Evolutionary conservation across 2,329 filamentous ascomycete species (phyloP).

Genomic region (Trichophyton simii): DNA sequence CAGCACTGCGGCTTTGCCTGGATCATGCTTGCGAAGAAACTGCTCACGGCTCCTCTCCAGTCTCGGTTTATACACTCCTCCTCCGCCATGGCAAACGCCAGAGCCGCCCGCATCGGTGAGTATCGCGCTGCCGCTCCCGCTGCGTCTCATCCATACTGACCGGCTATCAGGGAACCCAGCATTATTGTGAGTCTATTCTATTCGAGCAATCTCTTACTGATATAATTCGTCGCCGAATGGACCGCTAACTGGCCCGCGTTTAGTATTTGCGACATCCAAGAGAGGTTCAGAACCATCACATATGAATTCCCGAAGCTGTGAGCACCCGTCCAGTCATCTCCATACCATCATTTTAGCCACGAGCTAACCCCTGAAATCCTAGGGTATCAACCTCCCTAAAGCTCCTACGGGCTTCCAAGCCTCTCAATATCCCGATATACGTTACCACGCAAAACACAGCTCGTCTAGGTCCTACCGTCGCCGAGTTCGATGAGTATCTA

Average conservation of each 20-base stretch:
- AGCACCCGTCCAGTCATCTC: neutral
- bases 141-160: neutral
- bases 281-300: slow-evolving; percentile 76
- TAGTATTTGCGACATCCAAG: slow-evolving; percentile 89
- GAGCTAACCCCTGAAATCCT: neutral
- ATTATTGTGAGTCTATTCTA: slow-evolving; percentile 29
- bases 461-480: slow-evolving; percentile 67
- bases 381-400: slow-evolving; percentile 57
- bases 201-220: neutral
- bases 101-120: neutral
- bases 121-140: neutral
- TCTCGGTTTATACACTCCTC: neutral
- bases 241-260: neutral
- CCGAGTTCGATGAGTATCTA: slow-evolving; percentile 51
- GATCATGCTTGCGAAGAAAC: neutral
- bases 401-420: slow-evolving; percentile 47
- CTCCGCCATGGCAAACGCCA: neutral
- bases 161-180: slow-evolving; percentile 31
- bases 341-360: neutral
- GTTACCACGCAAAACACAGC: slow-evolving; percentile 73
- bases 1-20: neutral
- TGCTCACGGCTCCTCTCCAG: neutral
- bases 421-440: slow-evolving; percentile 57
- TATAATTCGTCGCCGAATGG: neutral
- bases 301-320: slow-evolving; percentile 75